phyloP scores from a whole-genome alignment of 2,329 filamentous ascomycete species.

The Apiospora saccharicola region DNA sequence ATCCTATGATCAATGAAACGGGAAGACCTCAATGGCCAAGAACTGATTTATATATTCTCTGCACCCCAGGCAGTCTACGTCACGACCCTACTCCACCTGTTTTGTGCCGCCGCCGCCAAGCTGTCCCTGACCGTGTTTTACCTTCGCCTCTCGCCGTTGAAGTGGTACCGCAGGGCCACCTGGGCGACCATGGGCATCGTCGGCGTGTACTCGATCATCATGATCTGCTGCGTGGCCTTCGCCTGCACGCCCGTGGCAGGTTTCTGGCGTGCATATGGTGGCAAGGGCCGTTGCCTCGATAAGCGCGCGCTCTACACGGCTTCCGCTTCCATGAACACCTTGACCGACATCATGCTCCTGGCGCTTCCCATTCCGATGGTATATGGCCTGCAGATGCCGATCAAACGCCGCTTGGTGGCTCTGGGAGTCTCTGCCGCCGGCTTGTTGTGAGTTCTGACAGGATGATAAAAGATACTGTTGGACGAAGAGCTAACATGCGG shows the following conservation, averaged over 20 bases:
- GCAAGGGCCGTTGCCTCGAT: too few species aligned
- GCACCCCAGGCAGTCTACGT: not conserved
- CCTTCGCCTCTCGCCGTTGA: not conserved
- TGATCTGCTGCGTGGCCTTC: not conserved
- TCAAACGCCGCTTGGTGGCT: not conserved
- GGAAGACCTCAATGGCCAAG: too few species aligned
- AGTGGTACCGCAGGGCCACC: not conserved
- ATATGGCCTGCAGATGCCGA: not conserved
- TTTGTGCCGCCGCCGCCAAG: not conserved
- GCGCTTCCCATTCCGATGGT: not conserved
- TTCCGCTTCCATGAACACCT: not conserved
- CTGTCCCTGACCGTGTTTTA: not conserved
- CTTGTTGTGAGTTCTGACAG: slow-evolving; percentile 8
- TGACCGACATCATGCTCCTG: not conserved
- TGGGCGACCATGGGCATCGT: not conserved
- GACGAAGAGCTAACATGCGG: not conserved
- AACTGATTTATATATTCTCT: not conserved
- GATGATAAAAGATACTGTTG: too few species aligned
- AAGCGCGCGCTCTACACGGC: not conserved
- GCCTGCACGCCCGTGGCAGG: slow-evolving; percentile 5
- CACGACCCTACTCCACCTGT: not conserved
- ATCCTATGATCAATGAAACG: not conserved
- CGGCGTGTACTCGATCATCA: not conserved
- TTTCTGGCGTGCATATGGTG: too few species aligned
- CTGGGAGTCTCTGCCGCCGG: not conserved